phyloP scores from a whole-genome alignment of 2,329 filamentous ascomycete species.

The Trichoderma guizhouense region DNA sequence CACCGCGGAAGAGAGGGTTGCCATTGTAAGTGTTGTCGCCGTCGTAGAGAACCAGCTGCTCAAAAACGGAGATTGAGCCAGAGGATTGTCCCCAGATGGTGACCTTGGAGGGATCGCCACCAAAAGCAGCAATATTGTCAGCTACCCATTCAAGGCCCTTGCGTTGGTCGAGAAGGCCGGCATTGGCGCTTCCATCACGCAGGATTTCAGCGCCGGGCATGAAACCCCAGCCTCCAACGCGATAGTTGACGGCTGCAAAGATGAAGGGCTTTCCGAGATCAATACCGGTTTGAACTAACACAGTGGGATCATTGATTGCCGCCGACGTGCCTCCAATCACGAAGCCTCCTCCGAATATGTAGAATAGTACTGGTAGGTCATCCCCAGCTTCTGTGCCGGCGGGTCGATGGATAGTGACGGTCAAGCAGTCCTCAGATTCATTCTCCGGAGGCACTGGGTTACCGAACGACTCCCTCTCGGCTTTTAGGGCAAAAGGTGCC shows the following conservation, averaged over 20 bases:
- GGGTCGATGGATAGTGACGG: conserved; percentile 58
- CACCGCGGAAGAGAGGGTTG: conserved; percentile 69
- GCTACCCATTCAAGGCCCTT: conserved; percentile 72
- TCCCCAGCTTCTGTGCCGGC: conserved; percentile 49
- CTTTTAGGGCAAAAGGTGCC: neutral
- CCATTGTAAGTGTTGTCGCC: conserved; percentile 73
- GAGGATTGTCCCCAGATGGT: conserved; percentile 62
- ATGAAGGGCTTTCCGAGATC: conserved; percentile 52
- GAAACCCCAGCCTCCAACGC: conserved; percentile 68
- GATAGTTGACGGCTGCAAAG: conserved; percentile 76
- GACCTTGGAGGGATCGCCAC: neutral
- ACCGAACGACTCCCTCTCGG: neutral
- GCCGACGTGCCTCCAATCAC: conserved; percentile 35
- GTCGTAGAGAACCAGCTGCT: conserved; percentile 72
- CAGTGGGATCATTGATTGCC: conserved; percentile 31
- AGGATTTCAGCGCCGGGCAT: conserved; percentile 65
- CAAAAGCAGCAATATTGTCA: conserved; percentile 59
- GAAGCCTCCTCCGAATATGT: conserved; percentile 69
- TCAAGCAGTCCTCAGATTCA: conserved; percentile 58
- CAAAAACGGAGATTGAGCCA: conserved; percentile 68
- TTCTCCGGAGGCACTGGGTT: neutral
- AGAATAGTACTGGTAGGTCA: conserved; percentile 65
- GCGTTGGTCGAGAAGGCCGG: conserved; percentile 70
- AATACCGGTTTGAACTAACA: neutral
- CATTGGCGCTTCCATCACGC: conserved; percentile 63